Evolutionary conservation across 345 rosid species (phyloP), one percentile per base, ranked within the genome.

Genomic region (Eucalyptus cloeziana): DNA sequence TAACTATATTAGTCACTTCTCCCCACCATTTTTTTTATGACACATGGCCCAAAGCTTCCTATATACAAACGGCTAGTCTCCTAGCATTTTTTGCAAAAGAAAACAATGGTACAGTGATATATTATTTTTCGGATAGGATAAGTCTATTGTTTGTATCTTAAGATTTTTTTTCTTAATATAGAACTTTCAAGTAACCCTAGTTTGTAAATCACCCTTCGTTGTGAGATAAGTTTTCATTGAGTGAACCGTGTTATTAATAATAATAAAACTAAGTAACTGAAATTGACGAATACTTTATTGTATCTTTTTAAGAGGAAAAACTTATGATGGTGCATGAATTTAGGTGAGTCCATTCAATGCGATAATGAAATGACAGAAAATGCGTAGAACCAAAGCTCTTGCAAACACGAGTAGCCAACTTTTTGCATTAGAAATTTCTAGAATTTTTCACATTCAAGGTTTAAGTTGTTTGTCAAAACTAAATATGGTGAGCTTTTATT

Each of bases 191-290:
- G 7, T 8, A 33, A 33, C 13, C n/a, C 10, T 69, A 16, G 24
- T 33, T 17, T 33, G 24, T 69, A 33, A 17, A 69, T 3, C 13
- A 1, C 0, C 1, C 44, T 69, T 69, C 4, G 0, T 8, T 9
- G 80, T 17, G 24, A 69, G 37, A 31, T 69, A 17, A 33, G 25
- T 69, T 69, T 69, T 69, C 13, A 64, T 64, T n/a, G n/a, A n/a
- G n/a, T n/a, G 37, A 64, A 64, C 1, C 2, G 3, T 17, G 24
- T 8, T 33, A 33, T 33, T 69, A 8, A 31, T 16, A 31, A 9
- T 31, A 16, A 31, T 31, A 16, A 69, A 31, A 31, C 4, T 69
- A 33, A 69, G 5, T 8, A 4, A 17, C 3, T 19, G 5, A 69
- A 69, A 69, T 16, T 31, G 80, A 69, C 0, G 7, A 31, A 33